Evolutionary conservation across 2,329 filamentous ascomycete genomes (phyloP).

Genomic region (Arthroderma sp.): DNA sequence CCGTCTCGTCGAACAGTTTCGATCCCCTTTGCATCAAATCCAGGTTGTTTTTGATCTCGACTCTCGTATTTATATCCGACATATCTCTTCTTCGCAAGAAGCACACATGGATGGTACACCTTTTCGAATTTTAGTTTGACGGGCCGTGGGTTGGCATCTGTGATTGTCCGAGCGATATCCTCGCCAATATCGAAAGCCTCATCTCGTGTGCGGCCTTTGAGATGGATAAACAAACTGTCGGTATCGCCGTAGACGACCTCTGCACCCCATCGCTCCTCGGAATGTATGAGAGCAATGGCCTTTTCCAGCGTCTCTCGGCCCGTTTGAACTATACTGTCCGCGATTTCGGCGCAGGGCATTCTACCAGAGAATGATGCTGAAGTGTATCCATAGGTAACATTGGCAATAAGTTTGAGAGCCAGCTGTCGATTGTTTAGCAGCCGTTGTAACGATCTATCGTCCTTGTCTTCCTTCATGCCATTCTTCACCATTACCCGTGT

Average conservation of each 20-base stretch:
- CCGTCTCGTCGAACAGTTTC: slow-evolving; percentile 93
- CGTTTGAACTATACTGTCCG: slow-evolving; percentile 95
- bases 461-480: slow-evolving; percentile 87
- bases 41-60: slow-evolving; percentile 58
- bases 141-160: slow-evolving; percentile 76
- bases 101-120: slow-evolving; percentile 87
- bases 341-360: slow-evolving; percentile 96
- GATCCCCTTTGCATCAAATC: slow-evolving; percentile 96
- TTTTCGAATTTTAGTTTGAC: slow-evolving; percentile 98
- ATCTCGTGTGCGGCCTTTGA: slow-evolving; percentile 73
- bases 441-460: slow-evolving; percentile 72
- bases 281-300: slow-evolving; percentile 84
- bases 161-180: slow-evolving; percentile 79
- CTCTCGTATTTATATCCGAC: slow-evolving; percentile 95
- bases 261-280: slow-evolving; percentile 72
- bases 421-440: slow-evolving; percentile 88
- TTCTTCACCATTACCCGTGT: slow-evolving; percentile 96
- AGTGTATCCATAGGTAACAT: slow-evolving; percentile 96
- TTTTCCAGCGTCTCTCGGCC: slow-evolving; percentile 89
- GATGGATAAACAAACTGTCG: slow-evolving; percentile 81
- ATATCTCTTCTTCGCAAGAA: slow-evolving; percentile 94
- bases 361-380: slow-evolving; percentile 92
- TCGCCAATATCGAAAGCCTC: slow-evolving; percentile 87
- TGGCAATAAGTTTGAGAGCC: slow-evolving; percentile 90
- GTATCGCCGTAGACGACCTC: slow-evolving; percentile 98